Conservation (phyloP, 129 eudicot genomes). For the Escallonia rubra region DNA sequence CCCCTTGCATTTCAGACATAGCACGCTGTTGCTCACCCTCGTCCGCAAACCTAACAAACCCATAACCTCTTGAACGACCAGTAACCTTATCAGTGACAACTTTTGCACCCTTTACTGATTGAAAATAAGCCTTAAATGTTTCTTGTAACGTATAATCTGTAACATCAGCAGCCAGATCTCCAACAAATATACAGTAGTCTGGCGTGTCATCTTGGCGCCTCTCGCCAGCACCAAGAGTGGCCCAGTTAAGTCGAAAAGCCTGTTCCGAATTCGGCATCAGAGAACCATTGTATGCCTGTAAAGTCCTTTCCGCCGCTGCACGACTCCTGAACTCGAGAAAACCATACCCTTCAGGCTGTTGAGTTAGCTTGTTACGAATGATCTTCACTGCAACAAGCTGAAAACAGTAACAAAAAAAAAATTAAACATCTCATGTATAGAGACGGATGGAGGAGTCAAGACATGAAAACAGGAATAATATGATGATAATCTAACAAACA, state of each 20-base stretch:
- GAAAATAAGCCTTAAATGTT: conserved; percentile 57
- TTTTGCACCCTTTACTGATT: conserved; percentile 88
- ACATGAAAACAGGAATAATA: no score
- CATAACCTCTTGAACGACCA: conserved; percentile 93
- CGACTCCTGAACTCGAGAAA: conserved; percentile 75
- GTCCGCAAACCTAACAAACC: conserved; percentile 94
- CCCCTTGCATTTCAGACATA: conserved; percentile 98
- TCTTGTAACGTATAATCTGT: conserved; percentile 77
- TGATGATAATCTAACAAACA: no score
- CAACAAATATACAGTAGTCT: conserved; percentile 84
- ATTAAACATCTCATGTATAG: no score
- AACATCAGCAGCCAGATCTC: conserved; percentile 92
- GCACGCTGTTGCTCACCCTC: conserved; percentile 90
- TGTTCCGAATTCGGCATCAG: conserved; percentile 76
- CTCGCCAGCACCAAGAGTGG: conserved; percentile 84
- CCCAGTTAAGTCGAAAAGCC: conserved; percentile 82
- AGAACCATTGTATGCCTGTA: conserved; percentile 74
- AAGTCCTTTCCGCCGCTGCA: conserved; percentile 75
- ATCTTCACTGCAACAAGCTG: conserved; percentile 74
- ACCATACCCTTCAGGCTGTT: conserved; percentile 93
- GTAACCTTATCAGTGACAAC: conserved; percentile 82
- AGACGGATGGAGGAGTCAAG: no score
- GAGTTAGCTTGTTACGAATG: conserved; percentile 75
- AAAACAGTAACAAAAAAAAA: neutral
- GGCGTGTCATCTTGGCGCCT: conserved; percentile 74